Conservation (phyloP, 345 rosid genomes). For the Eucalyptus polyanthemos region DNA sequence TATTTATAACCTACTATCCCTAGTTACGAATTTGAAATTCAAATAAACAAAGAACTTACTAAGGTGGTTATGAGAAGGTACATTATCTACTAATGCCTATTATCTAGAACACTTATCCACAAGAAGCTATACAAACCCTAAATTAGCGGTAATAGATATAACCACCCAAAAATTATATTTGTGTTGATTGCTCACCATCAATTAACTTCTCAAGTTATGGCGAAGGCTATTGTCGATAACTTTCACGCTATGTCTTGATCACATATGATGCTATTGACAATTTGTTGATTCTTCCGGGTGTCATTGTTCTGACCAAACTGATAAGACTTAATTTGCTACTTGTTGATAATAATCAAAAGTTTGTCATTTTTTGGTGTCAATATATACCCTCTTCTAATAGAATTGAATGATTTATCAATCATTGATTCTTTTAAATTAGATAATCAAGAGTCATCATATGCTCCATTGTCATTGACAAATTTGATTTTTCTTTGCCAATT, state of each 20-base stretch:
- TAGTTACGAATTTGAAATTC: neutral
- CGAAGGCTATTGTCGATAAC: neutral
- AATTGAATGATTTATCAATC: too few species aligned
- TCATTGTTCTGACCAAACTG: neutral
- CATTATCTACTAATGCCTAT: too few species aligned
- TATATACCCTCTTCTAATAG: neutral
- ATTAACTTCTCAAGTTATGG: neutral
- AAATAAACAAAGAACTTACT: neutral
- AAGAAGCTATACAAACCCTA: neutral
- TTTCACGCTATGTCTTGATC: neutral
- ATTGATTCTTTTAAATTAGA: neutral
- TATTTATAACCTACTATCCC: neutral
- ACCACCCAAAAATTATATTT: neutral
- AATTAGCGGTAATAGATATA: neutral
- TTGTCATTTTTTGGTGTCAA: neutral
- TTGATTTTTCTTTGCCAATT: neutral
- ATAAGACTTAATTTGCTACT: neutral
- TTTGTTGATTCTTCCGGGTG: neutral
- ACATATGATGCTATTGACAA: neutral
- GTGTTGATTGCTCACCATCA: neutral
- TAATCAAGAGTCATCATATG: neutral
- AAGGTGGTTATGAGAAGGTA: neutral
- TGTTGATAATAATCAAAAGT: neutral
- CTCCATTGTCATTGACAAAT: neutral
- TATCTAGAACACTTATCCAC: neutral